Evolutionary conservation across 768 basidiomycete genomes (phyloP).

Genomic region (Arthromyces matolae): DNA sequence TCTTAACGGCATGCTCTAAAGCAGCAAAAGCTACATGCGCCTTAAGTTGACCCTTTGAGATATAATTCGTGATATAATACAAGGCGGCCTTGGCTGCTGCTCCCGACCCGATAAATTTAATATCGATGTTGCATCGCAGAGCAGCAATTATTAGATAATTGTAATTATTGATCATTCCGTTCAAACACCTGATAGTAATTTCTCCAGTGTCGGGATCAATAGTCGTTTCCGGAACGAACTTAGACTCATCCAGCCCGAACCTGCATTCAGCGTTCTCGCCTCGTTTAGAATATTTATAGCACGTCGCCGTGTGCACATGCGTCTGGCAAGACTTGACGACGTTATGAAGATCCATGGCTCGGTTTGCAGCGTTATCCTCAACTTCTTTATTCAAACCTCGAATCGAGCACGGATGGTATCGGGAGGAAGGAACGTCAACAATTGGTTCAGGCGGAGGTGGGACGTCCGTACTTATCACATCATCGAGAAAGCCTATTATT

Average conservation of each 20-base stretch:
- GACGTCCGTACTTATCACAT: slow-evolving; percentile 23
- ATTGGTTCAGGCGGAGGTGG: slow-evolving; percentile 14
- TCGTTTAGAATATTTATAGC: slow-evolving; percentile 35
- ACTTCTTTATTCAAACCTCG: background rate
- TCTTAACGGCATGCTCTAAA: slow-evolving; percentile 31
- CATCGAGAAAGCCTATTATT: slow-evolving; percentile 25
- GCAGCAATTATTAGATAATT: slow-evolving; percentile 35
- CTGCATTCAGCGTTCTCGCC: slow-evolving; percentile 18
- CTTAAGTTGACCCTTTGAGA: slow-evolving; percentile 41
- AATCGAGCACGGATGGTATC: slow-evolving; percentile 23
- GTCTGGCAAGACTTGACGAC: slow-evolving; percentile 23
- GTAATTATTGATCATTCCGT: slow-evolving; percentile 43
- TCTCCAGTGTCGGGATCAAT: slow-evolving; percentile 31
- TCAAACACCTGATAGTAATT: slow-evolving; percentile 26
- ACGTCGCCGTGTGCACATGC: slow-evolving; percentile 31
- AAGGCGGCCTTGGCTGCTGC: slow-evolving; percentile 36
- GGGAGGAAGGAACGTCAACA: slow-evolving; percentile 2
- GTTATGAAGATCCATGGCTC: slow-evolving; percentile 20
- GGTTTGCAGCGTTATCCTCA: slow-evolving; percentile 4
- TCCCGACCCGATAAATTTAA: slow-evolving; percentile 43
- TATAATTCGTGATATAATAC: slow-evolving; percentile 49
- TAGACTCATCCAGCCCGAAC: slow-evolving; percentile 25
- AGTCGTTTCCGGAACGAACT: slow-evolving; percentile 7
- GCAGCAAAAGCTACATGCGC: slow-evolving; percentile 38
- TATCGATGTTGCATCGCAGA: slow-evolving; percentile 43